Base-by-base conservation (phyloP, 1,139 yeast genomes). In the Lodderomyces metapsilosis region DNA sequence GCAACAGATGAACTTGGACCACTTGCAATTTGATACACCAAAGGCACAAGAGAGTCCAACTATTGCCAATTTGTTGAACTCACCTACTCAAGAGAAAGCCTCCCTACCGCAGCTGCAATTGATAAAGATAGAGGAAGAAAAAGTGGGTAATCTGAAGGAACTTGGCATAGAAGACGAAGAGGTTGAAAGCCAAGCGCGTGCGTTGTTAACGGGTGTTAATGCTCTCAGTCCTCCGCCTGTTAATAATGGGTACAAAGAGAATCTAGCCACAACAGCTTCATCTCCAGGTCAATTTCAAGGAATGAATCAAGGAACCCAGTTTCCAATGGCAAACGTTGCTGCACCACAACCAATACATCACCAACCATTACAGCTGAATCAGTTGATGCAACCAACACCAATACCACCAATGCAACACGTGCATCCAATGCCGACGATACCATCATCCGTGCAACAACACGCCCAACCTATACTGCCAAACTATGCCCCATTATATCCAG, bases 31-130 rank as follows among this genome's bases (percentile, higher is more conserved):
- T 6, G 41, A 24, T 9, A 43, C 44, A 9, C 47, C 45, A 9
- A 46, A 39, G 17, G 47, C 48, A 12, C 50, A 48, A 37, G 52
- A 49, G 32, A 47, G 52, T 18, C 50, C 52, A 4, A 43, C 39
- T 10, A 47, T 49, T 37, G 45, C 52, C 2, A 48, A 48, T 34
- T 42, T 47, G 27, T 37, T 49, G 10, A 49, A 48, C 37, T 38
- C 48, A 3, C 46, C 51, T 4, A 16, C 37, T 20, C 11, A 28
- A n/a, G 40, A 34, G 5, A 27, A 20, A 25, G n/a, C 35, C 11
- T 20, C 39, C 8, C 18, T 30, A 20, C n/a, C 40, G 3, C 25
- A 5, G 15, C 44, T n/a, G 33, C 39, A 17, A 11, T 25, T 10
- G 32, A 28, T 15, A 28, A 28, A 28, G 32, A 12, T 8, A n/a